phyloP scores from a whole-genome alignment of 768 basidiomycete species.

The Phlebiopsis flavidoalba region DNA sequence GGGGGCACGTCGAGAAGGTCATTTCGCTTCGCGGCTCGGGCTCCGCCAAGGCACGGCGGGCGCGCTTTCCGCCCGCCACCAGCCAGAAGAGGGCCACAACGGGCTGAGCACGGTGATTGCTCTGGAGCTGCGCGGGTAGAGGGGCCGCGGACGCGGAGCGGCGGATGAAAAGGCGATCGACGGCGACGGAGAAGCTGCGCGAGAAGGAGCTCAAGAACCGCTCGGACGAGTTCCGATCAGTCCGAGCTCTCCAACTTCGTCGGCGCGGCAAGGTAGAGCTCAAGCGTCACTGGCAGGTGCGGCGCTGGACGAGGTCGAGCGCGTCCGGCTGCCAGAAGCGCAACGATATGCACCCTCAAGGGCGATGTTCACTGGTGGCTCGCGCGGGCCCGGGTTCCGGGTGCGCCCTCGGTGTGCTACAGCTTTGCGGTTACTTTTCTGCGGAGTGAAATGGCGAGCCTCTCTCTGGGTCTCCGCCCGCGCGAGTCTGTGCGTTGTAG shows the following conservation, averaged over 20 bases:
- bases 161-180: constrained; percentile 91
- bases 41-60: constrained; percentile 28
- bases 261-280: constrained; percentile 74
- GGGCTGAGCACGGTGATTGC: constrained; percentile 73
- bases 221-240: constrained; percentile 82
- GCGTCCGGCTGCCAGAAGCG: constrained; percentile 53
- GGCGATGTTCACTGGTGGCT: constrained; percentile 66
- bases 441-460: too few relatives aligned
- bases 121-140: constrained; percentile 84
- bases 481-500: background rate
- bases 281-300: constrained; percentile 94
- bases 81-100: constrained; percentile 59
- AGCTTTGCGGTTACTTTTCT: too few relatives aligned
- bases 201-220: constrained; percentile 68
- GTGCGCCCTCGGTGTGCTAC: constrained; percentile 1
- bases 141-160: constrained; percentile 73
- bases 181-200: constrained; percentile 75
- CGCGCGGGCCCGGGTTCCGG: background rate
- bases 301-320: constrained; percentile 89
- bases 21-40: constrained; percentile 59
- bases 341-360: constrained; percentile 29
- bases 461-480: too few relatives aligned
- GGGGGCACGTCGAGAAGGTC: constrained; percentile 89
- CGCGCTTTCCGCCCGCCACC: constrained; percentile 51
- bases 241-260: constrained; percentile 86